Conservation (phyloP, 352 stramenopile genomes). For the Globisporangium okanoganense region DNA sequence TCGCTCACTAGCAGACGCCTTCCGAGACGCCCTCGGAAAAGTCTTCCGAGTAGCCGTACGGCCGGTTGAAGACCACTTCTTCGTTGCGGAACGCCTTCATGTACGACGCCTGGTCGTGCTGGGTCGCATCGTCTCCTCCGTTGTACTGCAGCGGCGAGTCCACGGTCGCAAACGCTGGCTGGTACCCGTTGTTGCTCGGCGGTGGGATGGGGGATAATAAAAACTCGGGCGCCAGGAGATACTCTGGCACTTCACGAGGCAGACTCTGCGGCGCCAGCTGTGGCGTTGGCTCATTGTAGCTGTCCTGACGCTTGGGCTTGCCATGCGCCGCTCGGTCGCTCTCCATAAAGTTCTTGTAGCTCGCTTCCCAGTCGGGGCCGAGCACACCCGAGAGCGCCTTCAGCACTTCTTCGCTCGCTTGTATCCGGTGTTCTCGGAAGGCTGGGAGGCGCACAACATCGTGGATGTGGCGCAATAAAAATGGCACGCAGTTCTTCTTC, state of each 20-base stretch:
- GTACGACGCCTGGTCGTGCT: slow-evolving; percentile 41
- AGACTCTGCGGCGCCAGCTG: slow-evolving; percentile 18
- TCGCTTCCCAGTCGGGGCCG: slow-evolving; percentile 69
- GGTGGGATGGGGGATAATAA: slow-evolving; percentile 39
- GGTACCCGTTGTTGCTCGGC: slow-evolving; percentile 31
- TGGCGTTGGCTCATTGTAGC: slow-evolving; percentile 4
- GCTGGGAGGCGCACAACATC: slow-evolving; percentile 74
- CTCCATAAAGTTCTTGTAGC: slow-evolving; percentile 68
- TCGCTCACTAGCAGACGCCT: slow-evolving; percentile 56
- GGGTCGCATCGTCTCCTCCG: slow-evolving; percentile 26
- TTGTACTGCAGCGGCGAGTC: slow-evolving; percentile 41
- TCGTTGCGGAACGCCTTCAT: slow-evolving; percentile 67
- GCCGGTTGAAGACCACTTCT: slow-evolving; percentile 58
- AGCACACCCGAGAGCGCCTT: slow-evolving; percentile 80
- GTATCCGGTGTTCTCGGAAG: slow-evolving; percentile 73
- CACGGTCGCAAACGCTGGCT: slow-evolving; percentile 33
- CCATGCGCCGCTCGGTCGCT: slow-evolving; percentile 15
- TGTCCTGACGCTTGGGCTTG: slow-evolving; percentile 22
- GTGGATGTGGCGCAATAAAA: slow-evolving; percentile 85
- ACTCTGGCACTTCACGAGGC: slow-evolving; percentile 32
- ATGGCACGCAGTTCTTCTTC: slow-evolving; percentile 85
- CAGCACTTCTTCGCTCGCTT: slow-evolving; percentile 79
- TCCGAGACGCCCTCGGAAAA: slow-evolving; percentile 71
- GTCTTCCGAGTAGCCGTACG: slow-evolving; percentile 69
- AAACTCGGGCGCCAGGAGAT: slow-evolving; percentile 53